Evolutionary conservation across 768 basidiomycete species (phyloP), one percentile per base, ranked within the genome.

Genomic region (Agrocybe pediades): DNA sequence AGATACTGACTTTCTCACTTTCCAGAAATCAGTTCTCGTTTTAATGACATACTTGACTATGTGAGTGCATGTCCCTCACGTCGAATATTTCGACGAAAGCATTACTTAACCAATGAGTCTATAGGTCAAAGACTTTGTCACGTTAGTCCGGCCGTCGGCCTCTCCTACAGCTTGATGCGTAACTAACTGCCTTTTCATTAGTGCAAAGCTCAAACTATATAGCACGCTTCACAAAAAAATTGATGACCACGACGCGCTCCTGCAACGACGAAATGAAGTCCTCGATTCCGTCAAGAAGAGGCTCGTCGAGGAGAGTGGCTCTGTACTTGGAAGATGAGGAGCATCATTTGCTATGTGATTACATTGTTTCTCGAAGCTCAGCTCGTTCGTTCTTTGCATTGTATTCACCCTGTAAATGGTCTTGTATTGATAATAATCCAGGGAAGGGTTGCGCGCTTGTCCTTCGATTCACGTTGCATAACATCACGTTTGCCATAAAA

Each of bases 41-140:
- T 77, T 54, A 55, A 56, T 9, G 74, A 75, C 60, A 67, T 83
- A 21, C 62, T 84, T 26, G 80, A 83, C 53, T 75, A 77, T 39
- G 83, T 83, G 54, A 57, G 81, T 74, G 21, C 17, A 29, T 23
- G 16, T 19, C 46, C 17, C 41, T 26, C 40, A 41, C 25, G 42
- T 46, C 39, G n/a, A n/a, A n/a, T n/a, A n/a, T n/a, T n/a, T n/a
- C n/a, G n/a, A n/a, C n/a, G n/a, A n/a, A n/a, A n/a, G n/a, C n/a
- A n/a, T n/a, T n/a, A n/a, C n/a, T n/a, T n/a, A n/a, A n/a, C n/a
- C n/a, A n/a, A n/a, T n/a, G 42, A 26, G 15, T 9, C n/a, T 27
- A 20, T 55, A 80, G 78, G 73, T 71, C 1, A 84, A 84, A 60
- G 68, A 74, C 17, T 75, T 81, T 51, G 78, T 85, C 74, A 68